phyloP scores from a whole-genome alignment of 495 filamentous ascomycete species.

The Aspergillus indologenus region DNA sequence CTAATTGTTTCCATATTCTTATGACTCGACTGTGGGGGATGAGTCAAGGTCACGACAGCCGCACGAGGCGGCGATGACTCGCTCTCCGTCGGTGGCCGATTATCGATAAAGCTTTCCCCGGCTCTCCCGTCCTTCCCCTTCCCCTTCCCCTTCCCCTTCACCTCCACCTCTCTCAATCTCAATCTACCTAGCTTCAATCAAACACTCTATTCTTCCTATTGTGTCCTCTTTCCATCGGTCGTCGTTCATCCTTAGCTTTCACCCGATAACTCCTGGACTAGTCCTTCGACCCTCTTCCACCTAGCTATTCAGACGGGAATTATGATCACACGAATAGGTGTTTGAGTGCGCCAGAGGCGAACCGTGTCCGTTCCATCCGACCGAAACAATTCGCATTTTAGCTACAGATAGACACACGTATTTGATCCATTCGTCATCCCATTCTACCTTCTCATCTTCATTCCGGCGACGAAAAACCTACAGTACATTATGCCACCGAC shows the following conservation, averaged over 20 bases:
- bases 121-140: slow-evolving; percentile 12
- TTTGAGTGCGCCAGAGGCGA: slow-evolving; percentile 36
- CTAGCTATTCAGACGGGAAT: slow-evolving; percentile 19
- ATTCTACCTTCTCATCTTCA: background rate
- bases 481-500: slow-evolving; percentile 34
- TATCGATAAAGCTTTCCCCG: slow-evolving; percentile 42
- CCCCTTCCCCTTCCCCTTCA: too few relatives aligned
- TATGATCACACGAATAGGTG: slow-evolving; percentile 50
- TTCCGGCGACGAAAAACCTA: background rate
- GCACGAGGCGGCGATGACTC: slow-evolving; percentile 27
- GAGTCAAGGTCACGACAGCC: slow-evolving; percentile 22
- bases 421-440: too few relatives aligned
- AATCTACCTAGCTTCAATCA: background rate
- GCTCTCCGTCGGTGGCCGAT: slow-evolving; percentile 17
- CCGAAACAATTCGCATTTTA: slow-evolving; percentile 6
- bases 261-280: background rate
- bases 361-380: slow-evolving; percentile 13
- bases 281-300: background rate
- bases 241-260: slow-evolving; percentile 1
- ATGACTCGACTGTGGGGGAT: slow-evolving; percentile 8
- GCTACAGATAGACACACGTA: background rate
- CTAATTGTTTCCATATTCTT: background rate
- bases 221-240: background rate
- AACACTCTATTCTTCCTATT: background rate
- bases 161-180: slow-evolving; percentile 1